Base-by-base conservation (phyloP, 306 rosid species). In the Rosa lucieae region DNA sequence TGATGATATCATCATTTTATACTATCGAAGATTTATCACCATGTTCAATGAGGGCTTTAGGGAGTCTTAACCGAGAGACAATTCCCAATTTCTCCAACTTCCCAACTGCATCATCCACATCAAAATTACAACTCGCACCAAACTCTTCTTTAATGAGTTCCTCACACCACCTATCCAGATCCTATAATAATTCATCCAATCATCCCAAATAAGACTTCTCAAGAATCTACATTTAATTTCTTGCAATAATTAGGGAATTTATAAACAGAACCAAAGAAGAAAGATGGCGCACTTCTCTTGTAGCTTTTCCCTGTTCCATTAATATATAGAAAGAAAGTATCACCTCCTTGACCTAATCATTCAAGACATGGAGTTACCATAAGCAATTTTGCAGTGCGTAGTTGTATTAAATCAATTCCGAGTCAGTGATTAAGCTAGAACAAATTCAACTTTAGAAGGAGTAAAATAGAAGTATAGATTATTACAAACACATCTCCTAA, bases 241-340 rank as follows among this genome's bases (percentile, higher is more conserved):
- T 59, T 59, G 70, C 26, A 59, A 47, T 59, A 35, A 5, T 14
- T 18, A 11, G 48, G 72, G 49, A 63, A 35, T 42, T 23, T 43
- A 67, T 37, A 40, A 69, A 62, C 14, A 67, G 46, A 63, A 42
- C 71, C 61, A 81, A 66, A 14, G 52, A 75, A 77, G 81, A 86
- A 86, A 62, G 76, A 80, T 46, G 17, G 17, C 63, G 13, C 72
- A 90, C 99, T 91, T 87, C 90, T 81, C 81, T 79, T 47, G 98
- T 95, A 83, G 93, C 94, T 89, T 85, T 95, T 72, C 99, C 99
- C 75, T 92, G 97, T 70, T 92, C 98, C 99, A 95, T 92, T 88
- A 95, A 76, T 82, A 95, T 90, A 87, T 82, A 95, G 89, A 89
- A 95, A 71, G 98, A 88, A 80, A 95, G 74, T 61, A 92, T 95